phyloP scores from a whole-genome alignment of 2,329 filamentous ascomycete genomes.

The Microcyclospora tardicrescens region DNA sequence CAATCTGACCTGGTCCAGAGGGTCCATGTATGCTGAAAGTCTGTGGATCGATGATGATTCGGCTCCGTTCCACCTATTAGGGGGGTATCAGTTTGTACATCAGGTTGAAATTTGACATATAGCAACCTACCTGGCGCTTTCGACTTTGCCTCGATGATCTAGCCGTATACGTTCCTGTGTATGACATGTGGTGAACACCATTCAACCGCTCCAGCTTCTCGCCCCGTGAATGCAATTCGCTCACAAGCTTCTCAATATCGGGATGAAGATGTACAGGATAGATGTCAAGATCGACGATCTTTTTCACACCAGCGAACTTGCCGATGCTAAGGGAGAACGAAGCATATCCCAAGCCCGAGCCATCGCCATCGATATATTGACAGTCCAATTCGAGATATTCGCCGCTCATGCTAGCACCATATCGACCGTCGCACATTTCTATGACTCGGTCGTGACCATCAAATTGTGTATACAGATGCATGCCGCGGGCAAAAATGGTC shows the following conservation, averaged over 20 bases:
- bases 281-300: slow-evolving; percentile 19
- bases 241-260: slow-evolving; percentile 26
- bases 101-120: too few species aligned
- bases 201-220: slow-evolving; percentile 33
- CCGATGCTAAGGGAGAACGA: slow-evolving; percentile 18
- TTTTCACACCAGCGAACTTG: slow-evolving; percentile 28
- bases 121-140: background rate
- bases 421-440: slow-evolving; percentile 17
- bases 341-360: slow-evolving; percentile 25
- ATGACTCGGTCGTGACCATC: slow-evolving; percentile 28
- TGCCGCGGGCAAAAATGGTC: slow-evolving; percentile 22
- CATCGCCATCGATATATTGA: slow-evolving; percentile 25
- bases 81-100: too few species aligned
- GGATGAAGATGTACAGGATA: slow-evolving; percentile 35
- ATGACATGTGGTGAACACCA: background rate
- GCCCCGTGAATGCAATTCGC: slow-evolving; percentile 33
- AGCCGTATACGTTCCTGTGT: background rate
- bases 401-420: slow-evolving; percentile 6
- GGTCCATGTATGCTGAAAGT: too few species aligned
- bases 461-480: slow-evolving; percentile 22
- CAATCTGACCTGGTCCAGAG: too few species aligned
- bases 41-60: too few species aligned
- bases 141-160: background rate
- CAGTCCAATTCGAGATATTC: slow-evolving; percentile 11
- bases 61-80: too few species aligned